These are phyloP conservation scores for Mayamaea pseudoterrestris DNA, from an alignment of 108 stramenopile species.

Conservation along the genomic window DNA sequence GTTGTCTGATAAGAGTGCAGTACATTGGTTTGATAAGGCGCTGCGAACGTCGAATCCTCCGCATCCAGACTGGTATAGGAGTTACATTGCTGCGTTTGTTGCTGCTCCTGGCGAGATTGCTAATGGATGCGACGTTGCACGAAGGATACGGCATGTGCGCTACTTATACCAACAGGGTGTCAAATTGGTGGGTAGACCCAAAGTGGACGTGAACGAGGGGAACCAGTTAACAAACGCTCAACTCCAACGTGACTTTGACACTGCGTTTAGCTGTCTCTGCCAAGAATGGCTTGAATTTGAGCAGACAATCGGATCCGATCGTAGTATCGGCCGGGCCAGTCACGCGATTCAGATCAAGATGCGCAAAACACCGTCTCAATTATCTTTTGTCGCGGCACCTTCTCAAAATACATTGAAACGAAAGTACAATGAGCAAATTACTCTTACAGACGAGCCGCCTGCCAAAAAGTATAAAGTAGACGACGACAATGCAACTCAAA, in stretches of 20 bases:
- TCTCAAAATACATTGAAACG: no score
- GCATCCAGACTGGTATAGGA: constrained; percentile 51
- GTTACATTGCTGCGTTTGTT: constrained; percentile 28
- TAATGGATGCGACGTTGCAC: constrained; percentile 16
- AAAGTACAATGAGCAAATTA: no score
- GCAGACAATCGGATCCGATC: constrained; percentile 46
- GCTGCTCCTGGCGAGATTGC: constrained; percentile 5
- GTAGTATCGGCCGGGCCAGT: constrained; percentile 34
- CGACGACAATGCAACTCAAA: no score
- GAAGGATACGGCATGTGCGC: constrained; percentile 39
- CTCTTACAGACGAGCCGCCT: no score
- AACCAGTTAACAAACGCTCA: constrained; percentile 6
- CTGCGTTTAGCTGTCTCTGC: constrained; percentile 44
- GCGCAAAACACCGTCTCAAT: no score
- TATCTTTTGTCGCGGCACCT: no score
- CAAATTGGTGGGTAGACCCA: constrained; percentile 21
- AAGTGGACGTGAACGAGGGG: no score
- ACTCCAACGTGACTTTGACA: constrained; percentile 30
- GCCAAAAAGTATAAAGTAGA: no score
- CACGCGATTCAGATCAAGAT: constrained; percentile 42
- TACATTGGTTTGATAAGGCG: no score
- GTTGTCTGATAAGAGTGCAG: no score
- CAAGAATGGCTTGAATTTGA: constrained; percentile 66
- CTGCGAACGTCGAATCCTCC: constrained; percentile 49
- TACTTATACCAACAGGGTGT: constrained; percentile 57